These are phyloP conservation scores for Stromatinia cepivora DNA, from an alignment of 2,329 filamentous ascomycete species.

Conservation along the genomic window DNA sequence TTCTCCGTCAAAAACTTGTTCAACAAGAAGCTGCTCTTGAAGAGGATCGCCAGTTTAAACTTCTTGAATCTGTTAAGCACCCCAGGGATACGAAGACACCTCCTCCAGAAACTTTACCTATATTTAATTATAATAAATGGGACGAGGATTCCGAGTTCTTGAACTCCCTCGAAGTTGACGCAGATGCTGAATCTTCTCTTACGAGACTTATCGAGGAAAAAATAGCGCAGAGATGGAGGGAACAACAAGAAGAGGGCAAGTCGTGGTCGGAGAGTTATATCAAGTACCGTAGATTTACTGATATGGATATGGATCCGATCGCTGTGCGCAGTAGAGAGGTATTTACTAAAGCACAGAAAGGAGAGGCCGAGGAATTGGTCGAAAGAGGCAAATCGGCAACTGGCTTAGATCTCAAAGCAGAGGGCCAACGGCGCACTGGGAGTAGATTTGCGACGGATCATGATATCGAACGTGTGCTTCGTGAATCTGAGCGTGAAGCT, in stretches of 20 bases:
- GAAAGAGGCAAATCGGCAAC: slow-evolving; percentile 33
- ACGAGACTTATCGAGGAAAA: slow-evolving; percentile 27
- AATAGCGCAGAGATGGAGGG: slow-evolving; percentile 26
- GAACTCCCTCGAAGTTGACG: slow-evolving; percentile 30
- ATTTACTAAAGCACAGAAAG: slow-evolving; percentile 35
- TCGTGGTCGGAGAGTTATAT: slow-evolving; percentile 36
- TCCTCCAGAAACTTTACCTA: slow-evolving; percentile 35
- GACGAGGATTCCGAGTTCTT: slow-evolving; percentile 35
- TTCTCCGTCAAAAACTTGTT: slow-evolving; percentile 14
- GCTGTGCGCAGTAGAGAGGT: slow-evolving; percentile 38
- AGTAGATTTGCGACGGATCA: slow-evolving; percentile 69
- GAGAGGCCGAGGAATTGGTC: slow-evolving; percentile 35
- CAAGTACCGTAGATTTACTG: slow-evolving; percentile 37
- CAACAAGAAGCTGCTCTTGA: slow-evolving; percentile 24
- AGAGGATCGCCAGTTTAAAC: slow-evolving; percentile 21
- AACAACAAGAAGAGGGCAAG: slow-evolving; percentile 35
- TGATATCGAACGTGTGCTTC: slow-evolving; percentile 69
- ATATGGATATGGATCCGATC: slow-evolving; percentile 36
- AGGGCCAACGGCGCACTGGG: slow-evolving; percentile 51
- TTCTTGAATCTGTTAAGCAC: slow-evolving; percentile 29
- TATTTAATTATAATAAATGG: slow-evolving; percentile 31
- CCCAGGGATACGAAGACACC: slow-evolving; percentile 39
- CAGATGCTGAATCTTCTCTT: slow-evolving; percentile 28
- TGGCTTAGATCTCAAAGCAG: slow-evolving; percentile 56
- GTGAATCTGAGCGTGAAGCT: slow-evolving; percentile 70